Evolutionary conservation across 2,329 filamentous ascomycete genomes (phyloP), one percentile per base, ranked within the genome.

Genomic region (Furcasterigmium furcatum): DNA sequence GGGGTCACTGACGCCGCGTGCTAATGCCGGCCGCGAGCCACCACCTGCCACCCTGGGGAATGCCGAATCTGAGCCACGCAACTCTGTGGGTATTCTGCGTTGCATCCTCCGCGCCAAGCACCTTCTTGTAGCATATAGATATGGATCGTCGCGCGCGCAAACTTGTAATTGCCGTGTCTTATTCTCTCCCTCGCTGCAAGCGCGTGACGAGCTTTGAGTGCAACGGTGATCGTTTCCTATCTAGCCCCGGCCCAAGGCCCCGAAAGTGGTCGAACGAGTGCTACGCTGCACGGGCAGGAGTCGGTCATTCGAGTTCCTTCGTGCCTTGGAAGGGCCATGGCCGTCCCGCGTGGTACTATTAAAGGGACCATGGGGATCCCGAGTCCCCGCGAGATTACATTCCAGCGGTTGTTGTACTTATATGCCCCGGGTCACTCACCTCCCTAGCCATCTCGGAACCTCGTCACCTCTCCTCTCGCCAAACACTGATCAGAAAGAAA

Each of bases 161-260:
- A 30, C 39, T n/a, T n/a, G n/a, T 25, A 41, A 41, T 41, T 41
- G 39, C 16, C 39, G 39, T 9, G 16, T 32, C 39, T 12, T 25
- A 20, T 27, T 30, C 10, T 41, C 39, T n/a, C 12, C 16, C 16
- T 30, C 22, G 8, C 39, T 21, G 20, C 18, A 14, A 30, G 16
- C 20, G 38, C n/a, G 22, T 16, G 21, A n/a, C 16, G 12, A 13
- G 39, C 39, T 27, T 14, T 25, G 27, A 21, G 16, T 41, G 21
- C 38, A 25, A 14, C n/a, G 39, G 25, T 20, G 39, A 41, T 41
- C 39, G 24, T 29, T 41, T 41, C 39, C 39, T 41, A 10, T 30
- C 39, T 41, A 30, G 39, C 39, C 39, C 16, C 24, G 24, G 39
- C 24, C 39, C 39, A 41, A 41, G 39, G 20, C 39, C 13, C 39